Conservation (phyloP, 768 basidiomycete genomes). For the Mycena rosella region DNA sequence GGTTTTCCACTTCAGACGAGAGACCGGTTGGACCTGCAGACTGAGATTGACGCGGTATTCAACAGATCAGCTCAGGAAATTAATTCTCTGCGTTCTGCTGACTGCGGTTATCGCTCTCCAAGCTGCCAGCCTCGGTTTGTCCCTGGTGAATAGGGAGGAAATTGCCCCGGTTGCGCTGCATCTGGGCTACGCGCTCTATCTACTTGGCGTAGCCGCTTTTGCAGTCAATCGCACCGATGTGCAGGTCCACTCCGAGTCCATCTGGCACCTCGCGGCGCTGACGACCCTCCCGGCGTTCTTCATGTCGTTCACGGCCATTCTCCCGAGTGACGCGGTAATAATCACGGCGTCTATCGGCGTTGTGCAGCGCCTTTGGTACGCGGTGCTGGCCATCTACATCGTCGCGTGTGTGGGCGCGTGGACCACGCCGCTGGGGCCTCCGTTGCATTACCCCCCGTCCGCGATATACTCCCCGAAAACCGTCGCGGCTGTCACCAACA, state of each 20-base stretch:
- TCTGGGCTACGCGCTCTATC: slow-evolving; percentile 69
- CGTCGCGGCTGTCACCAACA: slow-evolving; percentile 68
- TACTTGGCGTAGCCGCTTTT: slow-evolving; percentile 62
- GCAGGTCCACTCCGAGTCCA: slow-evolving; percentile 59
- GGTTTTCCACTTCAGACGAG: too few species aligned
- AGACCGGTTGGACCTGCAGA: too few species aligned
- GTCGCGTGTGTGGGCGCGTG: slow-evolving; percentile 53
- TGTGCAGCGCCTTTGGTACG: slow-evolving; percentile 62
- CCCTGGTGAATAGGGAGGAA: slow-evolving; percentile 49
- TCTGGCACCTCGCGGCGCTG: slow-evolving; percentile 73
- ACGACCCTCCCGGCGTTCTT: slow-evolving; percentile 61
- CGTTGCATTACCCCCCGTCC: slow-evolving; percentile 79
- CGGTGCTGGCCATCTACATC: slow-evolving; percentile 63
- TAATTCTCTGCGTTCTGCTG: slow-evolving; percentile 61
- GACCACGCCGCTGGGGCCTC: slow-evolving; percentile 81
- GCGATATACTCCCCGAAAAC: slow-evolving; percentile 82
- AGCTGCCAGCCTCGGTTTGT: slow-evolving; percentile 68
- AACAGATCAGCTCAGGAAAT: slow-evolving; percentile 73
- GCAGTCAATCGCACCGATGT: slow-evolving; percentile 63
- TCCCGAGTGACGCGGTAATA: slow-evolving; percentile 64
- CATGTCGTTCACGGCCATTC: slow-evolving; percentile 63
- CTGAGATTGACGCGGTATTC: not conserved
- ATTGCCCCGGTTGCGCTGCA: slow-evolving; percentile 56
- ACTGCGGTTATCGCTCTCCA: slow-evolving; percentile 63
- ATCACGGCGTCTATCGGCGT: slow-evolving; percentile 46